phyloP scores from a whole-genome alignment of 768 basidiomycete genomes.

The Boletus pseudo-olivaceus region DNA sequence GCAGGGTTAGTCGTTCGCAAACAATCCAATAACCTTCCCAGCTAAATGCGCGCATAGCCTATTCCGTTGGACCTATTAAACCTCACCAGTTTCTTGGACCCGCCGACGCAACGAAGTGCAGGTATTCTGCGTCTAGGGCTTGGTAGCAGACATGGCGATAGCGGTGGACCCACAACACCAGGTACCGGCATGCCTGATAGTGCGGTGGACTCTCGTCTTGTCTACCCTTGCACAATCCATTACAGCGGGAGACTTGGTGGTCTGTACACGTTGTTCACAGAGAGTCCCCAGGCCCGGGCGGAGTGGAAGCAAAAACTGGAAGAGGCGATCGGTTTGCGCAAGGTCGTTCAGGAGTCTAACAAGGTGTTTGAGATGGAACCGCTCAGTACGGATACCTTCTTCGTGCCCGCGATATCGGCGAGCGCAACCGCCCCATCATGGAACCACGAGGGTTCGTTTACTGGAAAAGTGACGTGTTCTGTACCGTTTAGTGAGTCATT shows the following conservation, averaged over 20 bases:
- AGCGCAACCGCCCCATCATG: conserved; percentile 48
- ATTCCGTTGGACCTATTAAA: conserved; percentile 90
- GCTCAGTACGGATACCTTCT: conserved; percentile 84
- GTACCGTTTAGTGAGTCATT: conserved; percentile 76
- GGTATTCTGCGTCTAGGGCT: conserved; percentile 66
- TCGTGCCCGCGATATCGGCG: conserved; percentile 62
- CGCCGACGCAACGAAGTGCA: conserved; percentile 68
- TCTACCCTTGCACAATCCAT: conserved; percentile 85
- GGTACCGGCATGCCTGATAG: conserved; percentile 36
- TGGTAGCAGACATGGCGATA: conserved; percentile 34
- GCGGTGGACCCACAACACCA: conserved; percentile 22
- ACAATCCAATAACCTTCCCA: background rate
- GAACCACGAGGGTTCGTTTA: conserved; percentile 67
- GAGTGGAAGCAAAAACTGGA: conserved; percentile 92
- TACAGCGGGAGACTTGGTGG: conserved; percentile 89
- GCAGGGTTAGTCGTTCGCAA: conserved; percentile 51
- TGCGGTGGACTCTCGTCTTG: conserved; percentile 63
- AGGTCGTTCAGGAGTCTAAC: conserved; percentile 87
- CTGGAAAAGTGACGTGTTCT: conserved; percentile 90
- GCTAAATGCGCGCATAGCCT: conserved; percentile 48
- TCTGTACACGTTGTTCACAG: conserved; percentile 83
- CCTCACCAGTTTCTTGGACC: conserved; percentile 78
- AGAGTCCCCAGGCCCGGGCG: conserved; percentile 63
- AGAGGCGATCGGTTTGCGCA: conserved; percentile 81
- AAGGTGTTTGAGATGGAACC: conserved; percentile 94